Conservation (phyloP, 139 green algal genomes). For the Eudorina sp. region DNA sequence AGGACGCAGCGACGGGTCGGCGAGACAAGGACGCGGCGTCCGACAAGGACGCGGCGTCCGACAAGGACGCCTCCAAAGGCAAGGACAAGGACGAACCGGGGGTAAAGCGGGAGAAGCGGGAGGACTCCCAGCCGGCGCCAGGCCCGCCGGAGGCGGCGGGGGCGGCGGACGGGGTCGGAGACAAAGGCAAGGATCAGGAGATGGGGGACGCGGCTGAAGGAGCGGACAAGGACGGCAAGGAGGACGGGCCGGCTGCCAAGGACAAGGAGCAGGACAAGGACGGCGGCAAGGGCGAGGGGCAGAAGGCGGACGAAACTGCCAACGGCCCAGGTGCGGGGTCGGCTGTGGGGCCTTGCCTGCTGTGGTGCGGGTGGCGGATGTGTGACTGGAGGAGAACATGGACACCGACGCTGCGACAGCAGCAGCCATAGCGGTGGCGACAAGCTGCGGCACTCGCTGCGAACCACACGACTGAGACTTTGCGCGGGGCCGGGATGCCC, state of each 20-base stretch:
- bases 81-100: conserved; percentile 45
- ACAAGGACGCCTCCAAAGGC: conserved; percentile 15
- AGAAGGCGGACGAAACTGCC: neutral
- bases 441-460: too few species aligned
- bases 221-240: conserved; percentile 21
- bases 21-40: neutral
- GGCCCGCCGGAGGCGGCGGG: neutral
- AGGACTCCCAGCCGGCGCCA: neutral
- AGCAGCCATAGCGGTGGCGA: too few species aligned
- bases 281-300: neutral
- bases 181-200: conserved; percentile 39
- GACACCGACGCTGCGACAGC: too few species aligned
- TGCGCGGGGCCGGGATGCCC: too few species aligned
- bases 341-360: too few species aligned
- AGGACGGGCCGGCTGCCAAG: neutral
- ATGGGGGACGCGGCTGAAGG: conserved; percentile 30
- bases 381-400: too few species aligned
- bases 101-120: conserved; percentile 16
- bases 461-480: too few species aligned
- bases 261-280: conserved; percentile 1
- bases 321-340: neutral
- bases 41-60: neutral
- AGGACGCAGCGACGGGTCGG: conserved; percentile 16
- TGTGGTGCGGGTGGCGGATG: too few species aligned
- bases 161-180: neutral